phyloP scores from a whole-genome alignment of 345 rosid genomes.

The Geranium brycei region DNA sequence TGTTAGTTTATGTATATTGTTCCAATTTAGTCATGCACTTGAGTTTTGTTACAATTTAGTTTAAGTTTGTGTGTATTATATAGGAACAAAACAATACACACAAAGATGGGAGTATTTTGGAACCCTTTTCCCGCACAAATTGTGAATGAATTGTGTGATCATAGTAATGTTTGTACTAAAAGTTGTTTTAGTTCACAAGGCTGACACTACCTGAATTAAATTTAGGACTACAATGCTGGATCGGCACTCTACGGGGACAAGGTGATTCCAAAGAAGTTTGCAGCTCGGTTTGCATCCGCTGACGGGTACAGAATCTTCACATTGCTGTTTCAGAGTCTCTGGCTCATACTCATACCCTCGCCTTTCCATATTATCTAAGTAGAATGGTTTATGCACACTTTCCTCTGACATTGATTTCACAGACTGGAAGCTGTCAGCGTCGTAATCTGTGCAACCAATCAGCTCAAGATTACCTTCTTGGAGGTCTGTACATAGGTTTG shows the following conservation, averaged over 20 bases:
- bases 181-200: neutral
- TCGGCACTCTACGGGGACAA: constrained; percentile 79
- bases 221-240: constrained; percentile 76
- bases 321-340: neutral
- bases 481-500: constrained; percentile 38
- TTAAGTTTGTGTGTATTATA: too few species aligned
- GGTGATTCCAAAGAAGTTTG: constrained; percentile 72
- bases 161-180: too few species aligned
- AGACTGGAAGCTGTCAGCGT: constrained; percentile 78
- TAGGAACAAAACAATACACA: too few species aligned
- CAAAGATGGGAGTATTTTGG: too few species aligned
- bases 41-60: too few species aligned
- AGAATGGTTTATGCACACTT: constrained; percentile 2
- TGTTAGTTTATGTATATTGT: too few species aligned
- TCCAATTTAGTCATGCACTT: too few species aligned
- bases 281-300: constrained; percentile 71
- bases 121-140: too few species aligned
- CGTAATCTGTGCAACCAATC: constrained; percentile 62
- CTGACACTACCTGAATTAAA: neutral
- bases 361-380: neutral
- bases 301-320: constrained; percentile 48
- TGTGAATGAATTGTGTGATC: too few species aligned
- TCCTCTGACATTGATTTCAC: constrained; percentile 10
- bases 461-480: constrained; percentile 85
- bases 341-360: neutral